A percentile compares a stretch with the other conserved stretches of the same genome.
These are phyloP conservation scores for Phaeosphaeriaceae sp. DNA, from an alignment of 2,329 filamentous ascomycete genomes.

Conservation along the genomic window DNA sequence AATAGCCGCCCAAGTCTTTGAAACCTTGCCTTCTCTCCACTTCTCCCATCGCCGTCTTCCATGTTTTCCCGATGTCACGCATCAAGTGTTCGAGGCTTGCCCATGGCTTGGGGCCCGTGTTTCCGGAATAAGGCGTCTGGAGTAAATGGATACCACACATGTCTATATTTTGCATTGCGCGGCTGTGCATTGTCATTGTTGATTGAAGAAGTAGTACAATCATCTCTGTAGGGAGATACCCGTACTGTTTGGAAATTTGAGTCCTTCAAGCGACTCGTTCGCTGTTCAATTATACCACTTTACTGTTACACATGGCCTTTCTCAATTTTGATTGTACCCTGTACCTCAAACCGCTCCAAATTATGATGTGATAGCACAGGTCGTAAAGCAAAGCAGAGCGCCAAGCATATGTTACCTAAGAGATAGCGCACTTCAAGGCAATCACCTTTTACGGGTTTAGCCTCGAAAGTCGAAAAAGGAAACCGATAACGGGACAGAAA, in stretches of 20 bases:
- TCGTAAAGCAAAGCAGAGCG: too few species aligned
- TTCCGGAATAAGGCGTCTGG: conserved; percentile 21
- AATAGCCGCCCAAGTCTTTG: neutral
- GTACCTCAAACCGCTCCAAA: too few species aligned
- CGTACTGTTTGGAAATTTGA: neutral
- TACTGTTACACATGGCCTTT: neutral
- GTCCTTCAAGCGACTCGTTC: neutral
- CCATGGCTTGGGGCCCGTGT: conserved; percentile 19
- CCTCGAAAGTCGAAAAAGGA: too few species aligned
- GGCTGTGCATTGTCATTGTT: neutral
- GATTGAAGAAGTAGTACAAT: neutral
- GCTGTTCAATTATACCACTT: neutral
- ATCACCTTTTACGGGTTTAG: too few species aligned
- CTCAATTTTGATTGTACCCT: too few species aligned
- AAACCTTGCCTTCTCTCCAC: conserved; percentile 1
- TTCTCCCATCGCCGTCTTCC: conserved; percentile 1
- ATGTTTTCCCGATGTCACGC: conserved; percentile 23
- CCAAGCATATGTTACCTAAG: too few species aligned
- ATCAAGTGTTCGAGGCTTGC: conserved; percentile 22
- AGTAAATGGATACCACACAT: conserved; percentile 11
- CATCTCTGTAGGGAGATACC: neutral
- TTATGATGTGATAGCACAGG: too few species aligned
- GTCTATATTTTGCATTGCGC: neutral
- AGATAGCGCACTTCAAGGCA: too few species aligned
- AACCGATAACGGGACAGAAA: too few species aligned